Conservation (phyloP, 2,329 filamentous ascomycete species). For the Diaporthe amygdali region DNA sequence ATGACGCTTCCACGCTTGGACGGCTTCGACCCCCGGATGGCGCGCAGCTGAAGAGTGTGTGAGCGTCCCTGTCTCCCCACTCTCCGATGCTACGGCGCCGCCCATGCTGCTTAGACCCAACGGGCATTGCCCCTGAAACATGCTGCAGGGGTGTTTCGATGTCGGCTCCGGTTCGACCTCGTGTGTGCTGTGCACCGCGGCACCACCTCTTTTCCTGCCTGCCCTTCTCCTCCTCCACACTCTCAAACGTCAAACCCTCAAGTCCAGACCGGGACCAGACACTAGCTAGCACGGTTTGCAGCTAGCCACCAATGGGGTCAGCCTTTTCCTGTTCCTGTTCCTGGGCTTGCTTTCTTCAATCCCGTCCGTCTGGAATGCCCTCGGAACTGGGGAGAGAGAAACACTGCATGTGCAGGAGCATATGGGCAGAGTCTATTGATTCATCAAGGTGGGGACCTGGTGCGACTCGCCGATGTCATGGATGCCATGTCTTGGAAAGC, state of each 20-base stretch:
- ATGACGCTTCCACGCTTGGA: conserved; percentile 10
- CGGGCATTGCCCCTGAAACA: conserved; percentile 21
- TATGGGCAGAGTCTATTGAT: not conserved
- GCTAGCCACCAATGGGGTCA: not conserved
- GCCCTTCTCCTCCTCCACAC: not conserved
- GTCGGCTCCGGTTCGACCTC: conserved; percentile 8
- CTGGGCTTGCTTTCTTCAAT: not conserved
- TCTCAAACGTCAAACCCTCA: not conserved
- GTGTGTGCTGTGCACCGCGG: not conserved
- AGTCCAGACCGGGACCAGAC: not conserved
- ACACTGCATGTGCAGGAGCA: not conserved
- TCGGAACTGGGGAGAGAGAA: not conserved
- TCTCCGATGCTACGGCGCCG: not conserved
- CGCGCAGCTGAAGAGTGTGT: not conserved
- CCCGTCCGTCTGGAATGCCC: not conserved
- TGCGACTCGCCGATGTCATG: conserved; percentile 9
- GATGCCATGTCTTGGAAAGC: conserved; percentile 9
- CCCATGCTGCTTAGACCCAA: not conserved
- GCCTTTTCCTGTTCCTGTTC: not conserved
- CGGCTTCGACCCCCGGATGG: conserved; percentile 7
- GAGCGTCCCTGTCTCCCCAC: not conserved
- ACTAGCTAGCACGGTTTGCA: not conserved
- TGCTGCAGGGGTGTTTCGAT: conserved; percentile 5
- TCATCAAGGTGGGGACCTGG: conserved; percentile 3
- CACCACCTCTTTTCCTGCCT: not conserved